These are phyloP conservation scores for Diaporthe vaccinii DNA, from an alignment of 2,329 filamentous ascomycete genomes.

Conservation along the genomic window DNA sequence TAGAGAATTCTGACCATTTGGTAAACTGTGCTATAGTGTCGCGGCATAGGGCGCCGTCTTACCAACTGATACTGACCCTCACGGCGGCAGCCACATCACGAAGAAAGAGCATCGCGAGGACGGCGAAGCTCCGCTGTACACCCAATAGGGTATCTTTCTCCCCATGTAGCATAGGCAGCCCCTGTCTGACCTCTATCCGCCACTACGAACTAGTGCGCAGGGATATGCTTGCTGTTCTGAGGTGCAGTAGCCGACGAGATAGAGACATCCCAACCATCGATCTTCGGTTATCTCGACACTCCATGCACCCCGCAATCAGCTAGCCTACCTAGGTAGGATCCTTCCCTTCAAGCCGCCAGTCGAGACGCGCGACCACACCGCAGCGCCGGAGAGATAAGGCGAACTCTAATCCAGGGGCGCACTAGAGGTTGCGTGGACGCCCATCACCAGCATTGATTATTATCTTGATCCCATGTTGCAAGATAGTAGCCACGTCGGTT, in stretches of 20 bases:
- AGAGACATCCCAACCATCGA: not conserved
- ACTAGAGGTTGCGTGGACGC: not conserved
- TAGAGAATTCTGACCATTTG: no score
- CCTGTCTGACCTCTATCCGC: not conserved
- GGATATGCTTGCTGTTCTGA: not conserved
- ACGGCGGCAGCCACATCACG: not conserved
- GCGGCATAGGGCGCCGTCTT: no score
- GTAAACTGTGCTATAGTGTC: no score
- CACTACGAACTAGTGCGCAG: not conserved
- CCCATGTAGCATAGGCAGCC: not conserved
- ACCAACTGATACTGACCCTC: not conserved
- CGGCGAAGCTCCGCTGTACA: not conserved
- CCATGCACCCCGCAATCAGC: conserved; percentile 3
- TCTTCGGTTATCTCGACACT: conserved; percentile 16
- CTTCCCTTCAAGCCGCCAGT: not conserved
- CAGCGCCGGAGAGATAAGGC: not conserved
- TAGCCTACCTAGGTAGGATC: not conserved
- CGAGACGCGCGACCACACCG: not conserved
- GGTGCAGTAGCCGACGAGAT: conserved; percentile 17
- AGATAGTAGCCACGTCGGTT: conserved; percentile 25
- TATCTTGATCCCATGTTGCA: not conserved
- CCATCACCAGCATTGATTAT: not conserved
- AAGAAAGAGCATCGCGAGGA: not conserved
- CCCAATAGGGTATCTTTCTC: not conserved
- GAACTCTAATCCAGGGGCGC: conserved; percentile 9